A percentile compares a stretch with the other conserved stretches of the same genome.
Conservation (phyloP, 2,329 filamentous ascomycete species). For the Fusarium pseudonygamai region DNA sequence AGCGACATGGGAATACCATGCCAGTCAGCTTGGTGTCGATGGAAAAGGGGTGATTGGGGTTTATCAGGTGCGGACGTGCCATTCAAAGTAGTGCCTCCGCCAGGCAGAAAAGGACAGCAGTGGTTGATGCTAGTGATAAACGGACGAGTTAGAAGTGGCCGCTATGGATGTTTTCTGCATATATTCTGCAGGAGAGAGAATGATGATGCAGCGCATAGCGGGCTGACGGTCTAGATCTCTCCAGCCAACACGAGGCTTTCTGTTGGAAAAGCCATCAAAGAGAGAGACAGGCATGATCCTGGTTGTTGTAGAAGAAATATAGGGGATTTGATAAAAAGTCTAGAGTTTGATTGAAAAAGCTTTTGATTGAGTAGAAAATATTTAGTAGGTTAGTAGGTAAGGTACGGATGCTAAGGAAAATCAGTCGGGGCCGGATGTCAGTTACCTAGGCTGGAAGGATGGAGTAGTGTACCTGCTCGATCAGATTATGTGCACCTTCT, state of each 20-base stretch:
- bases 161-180: slow-evolving; percentile 27
- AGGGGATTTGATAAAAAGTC: not conserved
- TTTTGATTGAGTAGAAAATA: slow-evolving; percentile 2
- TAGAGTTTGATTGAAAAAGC: slow-evolving; percentile 1
- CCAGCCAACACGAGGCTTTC: slow-evolving; percentile 7
- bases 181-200: slow-evolving; percentile 22
- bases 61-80: slow-evolving; percentile 13
- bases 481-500: not conserved
- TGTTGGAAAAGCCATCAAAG: not conserved
- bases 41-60: slow-evolving; percentile 33
- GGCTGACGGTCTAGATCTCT: slow-evolving; percentile 31
- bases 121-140: slow-evolving; percentile 13
- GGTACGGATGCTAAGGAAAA: not conserved
- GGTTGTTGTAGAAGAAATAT: not conserved
- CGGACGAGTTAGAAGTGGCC: slow-evolving; percentile 9
- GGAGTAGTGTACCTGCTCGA: not conserved
- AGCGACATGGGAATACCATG: slow-evolving; percentile 29
- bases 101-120: not conserved
- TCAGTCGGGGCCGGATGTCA: not conserved
- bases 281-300: slow-evolving; percentile 15
- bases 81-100: slow-evolving; percentile 11
- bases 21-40: slow-evolving; percentile 8
- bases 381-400: not conserved
- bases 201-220: slow-evolving; percentile 21
- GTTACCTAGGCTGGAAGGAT: not conserved